phyloP scores from a whole-genome alignment of 169 alveolate genomes.

The Cryptosporidium ubiquitum region DNA sequence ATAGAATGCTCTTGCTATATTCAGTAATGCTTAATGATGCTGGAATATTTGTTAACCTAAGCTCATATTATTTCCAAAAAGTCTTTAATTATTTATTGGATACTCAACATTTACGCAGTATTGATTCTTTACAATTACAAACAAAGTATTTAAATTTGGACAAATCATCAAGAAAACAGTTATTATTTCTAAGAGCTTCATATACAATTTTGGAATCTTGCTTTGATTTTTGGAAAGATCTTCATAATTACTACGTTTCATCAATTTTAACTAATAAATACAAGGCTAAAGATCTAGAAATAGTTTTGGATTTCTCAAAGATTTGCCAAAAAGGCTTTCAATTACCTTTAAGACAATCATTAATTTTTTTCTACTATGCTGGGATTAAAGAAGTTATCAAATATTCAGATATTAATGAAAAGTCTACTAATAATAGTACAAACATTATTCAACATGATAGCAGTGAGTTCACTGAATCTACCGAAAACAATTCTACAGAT shows the following conservation, averaged over 20 bases:
- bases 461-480: constrained; percentile 26
- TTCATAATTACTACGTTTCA: constrained; percentile 10
- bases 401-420: neutral
- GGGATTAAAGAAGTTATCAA: constrained; percentile 34
- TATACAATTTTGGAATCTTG: constrained; percentile 57
- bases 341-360: constrained; percentile 58
- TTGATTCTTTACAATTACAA: constrained; percentile 46
- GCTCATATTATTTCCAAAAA: constrained; percentile 7
- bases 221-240: constrained; percentile 51
- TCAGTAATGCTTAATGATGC: constrained; percentile 2
- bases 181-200: constrained; percentile 65
- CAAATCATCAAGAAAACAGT: constrained; percentile 41
- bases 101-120: constrained; percentile 8
- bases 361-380: constrained; percentile 48
- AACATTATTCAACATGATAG: neutral
- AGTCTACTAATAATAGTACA: neutral
- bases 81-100: constrained; percentile 32
- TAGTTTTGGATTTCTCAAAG: constrained; percentile 5
- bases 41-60: constrained; percentile 14
- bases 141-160: constrained; percentile 36
- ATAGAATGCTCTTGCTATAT: constrained; percentile 57
- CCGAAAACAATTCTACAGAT: neutral
- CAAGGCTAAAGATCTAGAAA: neutral
- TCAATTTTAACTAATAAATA: neutral
- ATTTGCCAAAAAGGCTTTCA: constrained; percentile 68